Evolutionary conservation across 345 rosid species (phyloP), one percentile per base, ranked within the genome.

Genomic region (Isatis tinctoria): DNA sequence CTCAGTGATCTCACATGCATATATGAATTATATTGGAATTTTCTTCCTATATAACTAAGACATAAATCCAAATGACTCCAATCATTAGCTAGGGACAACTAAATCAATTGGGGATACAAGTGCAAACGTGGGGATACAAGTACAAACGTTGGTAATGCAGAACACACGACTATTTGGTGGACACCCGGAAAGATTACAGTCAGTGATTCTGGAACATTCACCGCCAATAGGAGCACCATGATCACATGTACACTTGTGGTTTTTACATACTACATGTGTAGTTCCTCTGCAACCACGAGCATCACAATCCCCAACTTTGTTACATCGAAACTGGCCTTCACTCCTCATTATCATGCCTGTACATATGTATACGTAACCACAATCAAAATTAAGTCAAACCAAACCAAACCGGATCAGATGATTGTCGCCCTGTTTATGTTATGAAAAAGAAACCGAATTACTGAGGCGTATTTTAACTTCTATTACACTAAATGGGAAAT

Each of bases 341-440:
- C 69, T 51, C 52, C 16, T 61, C 62, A 40, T 28, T 4, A 72
- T 30, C 69, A 72, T 14, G 26, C 76, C 54, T 39, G 2, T 49
- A 47, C 8, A 35, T 1, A 8, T 35, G 39, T 35, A 35, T 6
- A 33, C 1, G 9, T 6, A 48, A 22, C 6, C 10, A 48, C 4
- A 48, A 20, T 20, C 24, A 44, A 47, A 47, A 10, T 47, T 5
- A 27, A 27, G 18, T 54, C 20, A 20, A 60, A 60, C 5, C 16
- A 16, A 32, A 20, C 28, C 24, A 49, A 17, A 8, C 1, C 26
- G 30, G 22, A 37, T 1, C 5, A 37, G 12, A 18, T 47, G 26
- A 47, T 2, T n/a, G 36, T 33, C 36, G 2, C 7, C 36, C 8
- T n/a, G 36, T 16, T 16, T 16, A 43, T 16, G 14, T 27, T 27